A percentile compares a stretch with the other conserved stretches of the same genome.
Conservation (phyloP, 192 early-diverging fungal genomes). For the Podila verticillata region DNA sequence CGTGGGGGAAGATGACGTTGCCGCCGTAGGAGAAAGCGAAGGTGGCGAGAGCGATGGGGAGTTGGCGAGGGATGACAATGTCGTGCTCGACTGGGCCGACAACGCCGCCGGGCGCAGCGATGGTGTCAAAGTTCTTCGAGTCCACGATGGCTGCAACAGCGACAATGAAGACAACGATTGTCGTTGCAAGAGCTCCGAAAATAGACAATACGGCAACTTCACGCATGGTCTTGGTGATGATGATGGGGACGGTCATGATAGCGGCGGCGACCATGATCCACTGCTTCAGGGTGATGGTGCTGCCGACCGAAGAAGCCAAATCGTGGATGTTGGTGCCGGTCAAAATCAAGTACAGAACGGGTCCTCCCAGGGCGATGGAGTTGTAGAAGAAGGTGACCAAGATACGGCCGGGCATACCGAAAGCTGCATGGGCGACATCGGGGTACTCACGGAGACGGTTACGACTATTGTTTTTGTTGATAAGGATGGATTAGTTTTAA, state of each 20-base stretch:
- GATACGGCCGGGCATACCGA: conserved; percentile 57
- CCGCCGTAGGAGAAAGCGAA: conserved; percentile 77
- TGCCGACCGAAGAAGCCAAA: conserved; percentile 55
- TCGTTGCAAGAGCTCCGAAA: conserved; percentile 72
- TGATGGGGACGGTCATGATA: conserved; percentile 69
- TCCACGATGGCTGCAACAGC: conserved; percentile 58
- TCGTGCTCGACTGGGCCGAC: conserved; percentile 40
- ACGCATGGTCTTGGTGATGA: conserved; percentile 73
- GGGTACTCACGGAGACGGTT: conserved; percentile 66
- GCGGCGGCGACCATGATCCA: conserved; percentile 70
- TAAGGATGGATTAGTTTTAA: background rate
- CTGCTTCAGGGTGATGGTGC: conserved; percentile 46
- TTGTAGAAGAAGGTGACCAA: conserved; percentile 65
- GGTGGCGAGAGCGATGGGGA: conserved; percentile 72
- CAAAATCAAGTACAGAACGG: conserved; percentile 71
- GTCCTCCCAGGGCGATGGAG: conserved; percentile 62
- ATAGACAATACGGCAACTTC: conserved; percentile 68
- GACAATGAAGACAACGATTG: conserved; percentile 71
- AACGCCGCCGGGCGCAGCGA: conserved; percentile 1
- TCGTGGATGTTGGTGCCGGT: conserved; percentile 69
- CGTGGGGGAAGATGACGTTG: conserved; percentile 79
- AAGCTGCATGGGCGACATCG: conserved; percentile 70
- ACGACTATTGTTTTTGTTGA: conserved; percentile 29
- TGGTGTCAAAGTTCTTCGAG: conserved; percentile 50
- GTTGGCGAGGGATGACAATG: conserved; percentile 56